These are phyloP conservation scores for Blastocystis hominis DNA, from an alignment of 352 stramenopile genomes.

Conservation along the genomic window DNA sequence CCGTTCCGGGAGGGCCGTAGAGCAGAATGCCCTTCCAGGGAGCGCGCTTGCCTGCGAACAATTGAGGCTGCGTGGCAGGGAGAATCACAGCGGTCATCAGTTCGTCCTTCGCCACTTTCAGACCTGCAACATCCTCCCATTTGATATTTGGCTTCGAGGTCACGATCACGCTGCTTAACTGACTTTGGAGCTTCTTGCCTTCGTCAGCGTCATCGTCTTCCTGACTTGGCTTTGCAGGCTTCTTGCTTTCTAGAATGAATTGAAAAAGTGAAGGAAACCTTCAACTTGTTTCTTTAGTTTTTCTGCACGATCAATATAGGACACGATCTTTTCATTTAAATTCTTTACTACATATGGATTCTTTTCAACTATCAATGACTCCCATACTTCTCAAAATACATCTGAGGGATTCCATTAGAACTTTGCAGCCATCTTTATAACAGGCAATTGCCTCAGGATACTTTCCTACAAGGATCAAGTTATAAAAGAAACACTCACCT, in stretches of 20 bases:
- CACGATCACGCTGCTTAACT: slow-evolving; percentile 76
- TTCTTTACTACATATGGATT: slow-evolving; percentile 77
- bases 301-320: slow-evolving; percentile 77
- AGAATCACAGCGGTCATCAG: slow-evolving; percentile 97
- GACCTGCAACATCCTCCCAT: slow-evolving; percentile 88
- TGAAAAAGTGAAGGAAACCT: slow-evolving; percentile 60
- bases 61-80: slow-evolving; percentile 84
- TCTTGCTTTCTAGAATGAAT: slow-evolving; percentile 48
- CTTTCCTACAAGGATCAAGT: slow-evolving; percentile 5
- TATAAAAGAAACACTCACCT: neutral
- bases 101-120: slow-evolving; percentile 88
- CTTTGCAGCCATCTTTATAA: slow-evolving; percentile 16
- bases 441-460: slow-evolving; percentile 2
- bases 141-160: slow-evolving; percentile 64
- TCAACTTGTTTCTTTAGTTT: slow-evolving; percentile 73
- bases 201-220: slow-evolving; percentile 85
- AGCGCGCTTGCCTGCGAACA: slow-evolving; percentile 81
- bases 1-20: slow-evolving; percentile 80
- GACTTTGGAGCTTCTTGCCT: slow-evolving; percentile 83
- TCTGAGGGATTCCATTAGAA: neutral
- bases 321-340: slow-evolving; percentile 77
- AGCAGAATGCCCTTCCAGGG: slow-evolving; percentile 81
- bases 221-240: slow-evolving; percentile 63
- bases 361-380: slow-evolving; percentile 72
- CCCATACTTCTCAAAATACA: neutral